Conservation (phyloP, 2,329 filamentous ascomycete genomes). For the Colletotrichum tropicale region DNA sequence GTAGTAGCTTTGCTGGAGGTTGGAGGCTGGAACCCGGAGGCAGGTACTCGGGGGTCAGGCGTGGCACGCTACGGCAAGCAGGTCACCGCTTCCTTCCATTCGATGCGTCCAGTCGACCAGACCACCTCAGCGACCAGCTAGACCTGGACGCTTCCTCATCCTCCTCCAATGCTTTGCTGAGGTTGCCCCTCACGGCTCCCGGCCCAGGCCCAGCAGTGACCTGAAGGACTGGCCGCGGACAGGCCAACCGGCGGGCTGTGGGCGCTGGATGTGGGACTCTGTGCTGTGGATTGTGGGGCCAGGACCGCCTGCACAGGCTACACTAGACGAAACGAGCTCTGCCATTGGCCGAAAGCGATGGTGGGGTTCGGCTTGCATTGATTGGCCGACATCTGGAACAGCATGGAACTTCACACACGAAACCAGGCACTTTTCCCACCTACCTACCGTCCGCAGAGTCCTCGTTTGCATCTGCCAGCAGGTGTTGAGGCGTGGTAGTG, state of each 20-base stretch:
- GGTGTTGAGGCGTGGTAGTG: not conserved
- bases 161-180: not conserved
- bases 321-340: not conserved
- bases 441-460: not conserved
- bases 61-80: not conserved
- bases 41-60: not conserved
- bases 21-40: not conserved
- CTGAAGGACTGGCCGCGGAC: not conserved
- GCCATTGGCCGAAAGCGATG: not conserved
- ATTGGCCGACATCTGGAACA: constrained; percentile 21
- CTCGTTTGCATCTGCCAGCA: not conserved
- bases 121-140: not conserved
- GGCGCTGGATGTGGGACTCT: not conserved
- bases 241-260: constrained; percentile 5
- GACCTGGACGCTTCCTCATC: not conserved
- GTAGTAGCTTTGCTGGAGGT: not conserved
- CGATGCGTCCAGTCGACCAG: not conserved
- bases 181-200: constrained; percentile 13
- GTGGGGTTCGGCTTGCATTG: constrained; percentile 6
- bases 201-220: not conserved
- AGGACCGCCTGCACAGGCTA: not conserved
- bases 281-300: not conserved
- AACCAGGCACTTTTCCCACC: constrained; percentile 3
- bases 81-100: constrained; percentile 11
- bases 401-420: constrained; percentile 20